A percentile compares a stretch with the other conserved stretches of the same genome.
Evolutionary conservation across 164 flowering plant species (phyloP).

Genomic region (Santalum album): DNA sequence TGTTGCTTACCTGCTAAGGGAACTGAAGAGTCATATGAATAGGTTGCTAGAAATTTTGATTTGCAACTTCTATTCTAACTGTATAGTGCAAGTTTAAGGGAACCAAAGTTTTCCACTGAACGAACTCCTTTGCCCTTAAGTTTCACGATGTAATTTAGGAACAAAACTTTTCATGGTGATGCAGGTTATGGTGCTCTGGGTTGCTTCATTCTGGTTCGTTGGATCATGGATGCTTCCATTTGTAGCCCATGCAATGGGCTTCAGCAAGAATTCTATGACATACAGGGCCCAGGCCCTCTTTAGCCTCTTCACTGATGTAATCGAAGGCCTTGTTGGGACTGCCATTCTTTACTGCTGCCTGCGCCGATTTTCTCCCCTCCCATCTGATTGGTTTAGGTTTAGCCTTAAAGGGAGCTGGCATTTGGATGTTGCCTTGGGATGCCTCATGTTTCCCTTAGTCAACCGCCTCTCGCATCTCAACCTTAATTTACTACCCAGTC

Average conservation of each 20-base stretch:
- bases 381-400: slow-evolving; percentile 80
- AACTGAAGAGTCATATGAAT: too few relatives aligned
- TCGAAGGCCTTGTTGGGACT: slow-evolving; percentile 94
- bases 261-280: slow-evolving; percentile 70
- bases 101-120: too few relatives aligned
- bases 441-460: slow-evolving; percentile 91
- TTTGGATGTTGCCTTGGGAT: slow-evolving; percentile 71
- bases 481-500: slow-evolving; percentile 60
- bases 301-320: slow-evolving; percentile 85
- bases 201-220: slow-evolving; percentile 88
- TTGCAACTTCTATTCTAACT: too few relatives aligned
- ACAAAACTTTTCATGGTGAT: slow-evolving; percentile 8
- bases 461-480: slow-evolving; percentile 84
- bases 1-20: too few relatives aligned
- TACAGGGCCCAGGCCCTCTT: slow-evolving; percentile 90
- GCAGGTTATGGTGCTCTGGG: slow-evolving; percentile 96
- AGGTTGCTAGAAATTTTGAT: too few relatives aligned
- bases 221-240: slow-evolving; percentile 96
- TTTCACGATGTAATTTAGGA: background rate
- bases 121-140: too few relatives aligned
- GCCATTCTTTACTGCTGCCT: slow-evolving; percentile 82
- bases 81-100: too few relatives aligned
- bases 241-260: slow-evolving; percentile 68
- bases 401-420: slow-evolving; percentile 76
- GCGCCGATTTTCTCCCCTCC: slow-evolving; percentile 67